These are phyloP conservation scores for Ceratobasidium theobromae DNA, from an alignment of 1,284 basidiomycete species.

Conservation along the genomic window DNA sequence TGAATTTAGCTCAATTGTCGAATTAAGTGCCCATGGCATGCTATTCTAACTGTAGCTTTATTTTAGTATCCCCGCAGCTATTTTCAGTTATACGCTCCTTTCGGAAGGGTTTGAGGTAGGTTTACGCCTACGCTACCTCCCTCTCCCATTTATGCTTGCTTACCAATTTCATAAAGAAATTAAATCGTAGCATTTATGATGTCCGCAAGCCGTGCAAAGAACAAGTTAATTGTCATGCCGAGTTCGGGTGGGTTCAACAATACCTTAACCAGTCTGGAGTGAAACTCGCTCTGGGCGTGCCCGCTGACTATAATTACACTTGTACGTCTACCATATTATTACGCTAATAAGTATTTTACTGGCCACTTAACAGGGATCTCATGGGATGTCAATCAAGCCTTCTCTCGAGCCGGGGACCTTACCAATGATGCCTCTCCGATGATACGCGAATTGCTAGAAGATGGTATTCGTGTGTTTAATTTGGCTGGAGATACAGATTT, in stretches of 20 bases:
- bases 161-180: background rate
- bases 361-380: background rate
- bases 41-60: too few species aligned
- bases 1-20: too few species aligned
- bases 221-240: background rate
- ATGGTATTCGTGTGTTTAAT: conserved; percentile 2
- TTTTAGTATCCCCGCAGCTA: conserved; percentile 12
- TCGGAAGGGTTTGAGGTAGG: conserved; percentile 15
- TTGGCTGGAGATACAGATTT: conserved; percentile 21
- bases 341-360: background rate
- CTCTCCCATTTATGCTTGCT: background rate
- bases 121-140: background rate
- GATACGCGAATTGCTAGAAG: background rate
- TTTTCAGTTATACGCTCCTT: background rate
- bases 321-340: background rate
- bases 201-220: conserved; percentile 11
- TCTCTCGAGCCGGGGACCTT: conserved; percentile 3
- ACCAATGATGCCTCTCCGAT: background rate
- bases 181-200: conserved; percentile 2
- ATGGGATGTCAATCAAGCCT: conserved; percentile 3
- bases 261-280: conserved; percentile 15
- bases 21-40: too few species aligned
- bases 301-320: background rate
- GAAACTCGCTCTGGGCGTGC: conserved; percentile 11
- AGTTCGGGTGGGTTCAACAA: conserved; percentile 9